A percentile compares a stretch with the other conserved stretches of the same genome.
Evolutionary conservation across 179 eudicot genomes (phyloP).

Genomic region (Amaranthus tricolor): DNA sequence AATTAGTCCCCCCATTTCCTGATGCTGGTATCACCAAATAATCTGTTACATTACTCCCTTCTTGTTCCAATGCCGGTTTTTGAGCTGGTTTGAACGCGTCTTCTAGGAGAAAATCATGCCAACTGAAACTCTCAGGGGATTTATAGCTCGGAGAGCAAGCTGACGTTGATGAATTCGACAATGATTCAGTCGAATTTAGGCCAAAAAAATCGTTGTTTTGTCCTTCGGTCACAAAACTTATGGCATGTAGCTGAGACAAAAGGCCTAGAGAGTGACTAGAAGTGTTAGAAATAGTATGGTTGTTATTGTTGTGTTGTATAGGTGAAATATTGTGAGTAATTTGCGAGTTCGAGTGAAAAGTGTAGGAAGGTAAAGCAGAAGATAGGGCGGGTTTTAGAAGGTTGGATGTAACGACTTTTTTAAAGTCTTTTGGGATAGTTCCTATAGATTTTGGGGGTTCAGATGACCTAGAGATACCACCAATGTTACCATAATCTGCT

Average conservation of each 20-base stretch:
- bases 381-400: slow-evolving; percentile 14
- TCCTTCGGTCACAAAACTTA: slow-evolving; percentile 49
- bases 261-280: slow-evolving; percentile 43
- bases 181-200: slow-evolving; percentile 26
- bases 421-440: slow-evolving; percentile 38
- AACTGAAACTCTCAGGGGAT: slow-evolving; percentile 37
- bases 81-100: slow-evolving; percentile 32
- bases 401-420: slow-evolving; percentile 22
- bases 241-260: slow-evolving; percentile 61
- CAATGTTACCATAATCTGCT: slow-evolving; percentile 67
- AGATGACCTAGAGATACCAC: slow-evolving; percentile 44
- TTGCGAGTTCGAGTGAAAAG: slow-evolving; percentile 20
- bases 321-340: slow-evolving; percentile 1
- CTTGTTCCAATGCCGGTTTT: slow-evolving; percentile 18
- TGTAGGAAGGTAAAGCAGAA: slow-evolving; percentile 9
- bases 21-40: neutral
- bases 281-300: neutral
- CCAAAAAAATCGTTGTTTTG: slow-evolving; percentile 11
- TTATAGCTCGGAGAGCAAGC: slow-evolving; percentile 25
- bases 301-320: slow-evolving; percentile 12
- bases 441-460: slow-evolving; percentile 26
- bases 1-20: neutral
- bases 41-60: neutral
- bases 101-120: slow-evolving; percentile 73
- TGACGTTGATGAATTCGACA: slow-evolving; percentile 26